phyloP scores from a whole-genome alignment of 2,329 filamentous ascomycete genomes.

The Microdochium bolleyi region DNA sequence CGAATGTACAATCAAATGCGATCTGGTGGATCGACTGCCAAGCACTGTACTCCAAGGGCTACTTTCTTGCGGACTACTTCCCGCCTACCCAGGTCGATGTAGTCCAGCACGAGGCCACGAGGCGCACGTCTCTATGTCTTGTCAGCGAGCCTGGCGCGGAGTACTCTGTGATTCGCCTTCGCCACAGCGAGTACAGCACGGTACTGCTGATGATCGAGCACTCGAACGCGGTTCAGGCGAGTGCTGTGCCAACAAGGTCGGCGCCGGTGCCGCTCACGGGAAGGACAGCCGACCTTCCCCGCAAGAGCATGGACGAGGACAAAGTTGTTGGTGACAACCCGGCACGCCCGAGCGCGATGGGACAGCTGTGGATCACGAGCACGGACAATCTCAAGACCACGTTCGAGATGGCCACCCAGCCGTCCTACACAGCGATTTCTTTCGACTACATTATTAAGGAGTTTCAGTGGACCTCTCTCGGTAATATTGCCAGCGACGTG shows the following conservation, averaged over 20 bases:
- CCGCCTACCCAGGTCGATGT: not conserved
- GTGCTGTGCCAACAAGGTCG: not conserved
- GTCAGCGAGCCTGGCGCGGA: not conserved
- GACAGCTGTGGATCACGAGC: not conserved
- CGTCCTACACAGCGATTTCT: not conserved
- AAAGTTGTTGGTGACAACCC: not conserved
- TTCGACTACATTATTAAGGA: not conserved
- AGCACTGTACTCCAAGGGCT: not conserved
- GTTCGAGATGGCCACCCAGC: not conserved
- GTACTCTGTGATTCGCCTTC: not conserved
- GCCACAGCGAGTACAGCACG: not conserved
- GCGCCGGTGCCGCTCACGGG: not conserved
- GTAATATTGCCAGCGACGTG: not conserved
- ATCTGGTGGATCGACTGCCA: not conserved
- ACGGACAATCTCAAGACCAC: not conserved
- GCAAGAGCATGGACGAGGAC: not conserved
- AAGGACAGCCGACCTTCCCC: not conserved
- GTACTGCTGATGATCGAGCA: not conserved
- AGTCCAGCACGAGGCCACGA: not conserved
- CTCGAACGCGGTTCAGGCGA: not conserved
- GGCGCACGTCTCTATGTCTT: not conserved
- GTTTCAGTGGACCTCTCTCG: not conserved
- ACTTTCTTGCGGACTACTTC: not conserved
- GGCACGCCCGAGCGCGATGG: not conserved
- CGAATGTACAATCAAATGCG: not conserved